Percentiles rank a stretch among this genome's conserved stretches.
Evolutionary conservation across 2,329 filamentous ascomycete genomes (phyloP).

Genomic region (Lanzia echinophila): DNA sequence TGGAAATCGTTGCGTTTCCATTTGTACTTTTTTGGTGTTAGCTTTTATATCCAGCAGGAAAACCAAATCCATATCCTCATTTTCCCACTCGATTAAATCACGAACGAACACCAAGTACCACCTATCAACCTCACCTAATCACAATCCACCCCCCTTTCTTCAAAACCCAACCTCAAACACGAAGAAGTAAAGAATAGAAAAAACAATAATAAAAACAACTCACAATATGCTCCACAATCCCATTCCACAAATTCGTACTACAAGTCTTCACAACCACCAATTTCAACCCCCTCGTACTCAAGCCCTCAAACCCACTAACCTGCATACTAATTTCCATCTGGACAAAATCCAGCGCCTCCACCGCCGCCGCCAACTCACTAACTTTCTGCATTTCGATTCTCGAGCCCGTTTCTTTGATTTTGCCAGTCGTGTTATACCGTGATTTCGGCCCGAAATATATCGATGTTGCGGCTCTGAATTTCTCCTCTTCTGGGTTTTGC

Average conservation of each 20-base stretch:
- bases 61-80: too few species aligned
- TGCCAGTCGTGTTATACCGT: conserved; percentile 3
- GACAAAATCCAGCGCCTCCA: conserved; percentile 8
- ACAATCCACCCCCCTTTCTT: too few species aligned
- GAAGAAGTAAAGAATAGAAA: neutral
- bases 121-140: too few species aligned
- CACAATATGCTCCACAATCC: conserved; percentile 8
- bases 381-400: conserved; percentile 6
- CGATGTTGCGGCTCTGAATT: neutral
- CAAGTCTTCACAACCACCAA: neutral
- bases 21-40: conserved; percentile 7
- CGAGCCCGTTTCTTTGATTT: neutral
- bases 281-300: neutral
- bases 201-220: neutral
- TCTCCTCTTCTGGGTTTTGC: neutral
- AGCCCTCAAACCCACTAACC: conserved; percentile 1
- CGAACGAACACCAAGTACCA: too few species aligned
- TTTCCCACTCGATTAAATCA: too few species aligned
- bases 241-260: conserved; percentile 10
- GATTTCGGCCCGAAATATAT: conserved; percentile 1
- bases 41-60: too few species aligned
- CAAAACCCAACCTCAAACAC: too few species aligned
- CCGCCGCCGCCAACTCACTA: neutral
- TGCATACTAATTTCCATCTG: neutral
- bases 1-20: conserved; percentile 8